Base-by-base conservation (phyloP, 192 early-diverging fungal genomes). In the Cladochytrium replicatum region DNA sequence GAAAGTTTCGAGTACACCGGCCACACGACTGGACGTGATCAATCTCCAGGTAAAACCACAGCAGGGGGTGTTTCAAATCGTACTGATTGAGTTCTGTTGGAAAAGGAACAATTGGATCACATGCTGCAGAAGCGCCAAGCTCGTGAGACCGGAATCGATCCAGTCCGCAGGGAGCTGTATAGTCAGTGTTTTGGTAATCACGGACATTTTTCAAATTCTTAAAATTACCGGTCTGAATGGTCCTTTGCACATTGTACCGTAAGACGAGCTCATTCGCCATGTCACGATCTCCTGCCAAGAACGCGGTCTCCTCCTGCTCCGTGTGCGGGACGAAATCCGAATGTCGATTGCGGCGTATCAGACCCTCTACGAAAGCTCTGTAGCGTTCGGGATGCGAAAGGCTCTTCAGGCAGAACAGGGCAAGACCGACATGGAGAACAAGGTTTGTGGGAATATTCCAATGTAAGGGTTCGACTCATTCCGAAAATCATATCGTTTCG, bases 281-380 rank as follows among this genome's bases (percentile, higher is more conserved):
- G 78, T 80, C 13, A 80, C 78, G 6, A 80, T 80, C 50, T 63
- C 58, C 28, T 80, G 78, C 57, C 76, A 79, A 52, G 78, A 80
- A 43, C 66, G 76, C 29, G 77, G 77, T 31, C 66, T 80, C 41
- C 51, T 80, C 15, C 60, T 80, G 7, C 57, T 80, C 4, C 60
- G 78, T 11, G 67, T 80, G 2, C 71, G 78, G 31, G 78, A 80
- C 48, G 78, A 80, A 54, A 80, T 80, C 57, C 60, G 76, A 43
- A 80, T 80, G 78, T 75, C 78, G 11, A 75, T 80, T 50, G 76
- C 76, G 2, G 78, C 78, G 5, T 80, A 79, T 45, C 78, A 80
- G 48, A 79, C 78, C 0, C 52, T 79, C 4, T 79, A 80, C 53
- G 75, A 80, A 54, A 68, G 64, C 32, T 61, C 57, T 37, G 76